Evolutionary conservation across 495 filamentous ascomycete genomes (phyloP), one percentile per base, ranked within the genome.

Genomic region (Cryomyces minteri): DNA sequence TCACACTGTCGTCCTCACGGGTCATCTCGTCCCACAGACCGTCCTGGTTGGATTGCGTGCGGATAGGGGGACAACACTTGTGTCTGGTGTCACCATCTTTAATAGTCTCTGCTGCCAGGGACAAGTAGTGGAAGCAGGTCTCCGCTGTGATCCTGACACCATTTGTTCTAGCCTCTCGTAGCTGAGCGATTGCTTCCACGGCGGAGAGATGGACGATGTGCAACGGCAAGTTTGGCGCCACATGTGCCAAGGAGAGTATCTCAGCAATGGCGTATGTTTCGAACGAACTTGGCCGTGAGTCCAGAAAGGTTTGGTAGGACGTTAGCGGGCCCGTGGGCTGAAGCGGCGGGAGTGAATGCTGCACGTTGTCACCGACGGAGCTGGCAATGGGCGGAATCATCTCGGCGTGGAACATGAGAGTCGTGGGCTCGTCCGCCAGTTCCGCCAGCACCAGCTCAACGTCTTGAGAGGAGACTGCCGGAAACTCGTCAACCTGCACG

Each of bases 31-130:
- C 65, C 6, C 90, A 98, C 2, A 98, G 73, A 29, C 74, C 74
- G 52, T 94, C 82, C 51, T 88, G 86, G 67, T 98, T 98, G 12
- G 71, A 56, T 50, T 81, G 73, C 29, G 72, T 73, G 25, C 90
- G 82, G 60, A 98, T 96, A 0, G 90, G 90, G 8, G 90, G 90
- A 60, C 90, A 98, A 70, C 90, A 98, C 63, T 98, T 98, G 66
- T 95, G 86, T 47, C 90, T 68, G 14, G 88, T 95, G 62, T 98
- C 90, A 31, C 90, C 90, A 40, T 90, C 76, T 41, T 74, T 70
- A 41, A 98, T 80, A 47, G 80, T 69, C 60, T 96, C 90, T 6
- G 88, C 78, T 0, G 87, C 81, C 9, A 98, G 72, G n/a, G 81
- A 78, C 8, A 98, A 75, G 58, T 98, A 98, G 67, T 98, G 90